Evolutionary conservation across 805 yeast genomes (phyloP).

Genomic region (Saturnispora bothae): DNA sequence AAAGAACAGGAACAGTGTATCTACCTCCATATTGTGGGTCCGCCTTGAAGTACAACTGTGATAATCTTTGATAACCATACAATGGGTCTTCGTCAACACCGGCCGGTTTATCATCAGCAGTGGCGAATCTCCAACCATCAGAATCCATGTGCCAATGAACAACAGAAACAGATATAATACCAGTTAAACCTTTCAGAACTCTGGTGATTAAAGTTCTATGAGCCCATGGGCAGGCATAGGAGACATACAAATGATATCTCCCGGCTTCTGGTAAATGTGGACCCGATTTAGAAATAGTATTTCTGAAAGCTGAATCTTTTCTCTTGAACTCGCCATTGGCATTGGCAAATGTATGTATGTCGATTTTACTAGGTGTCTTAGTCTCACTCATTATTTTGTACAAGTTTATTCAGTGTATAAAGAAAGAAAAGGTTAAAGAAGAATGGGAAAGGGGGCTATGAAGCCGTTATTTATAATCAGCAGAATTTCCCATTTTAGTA

Average conservation of each 20-base stretch:
- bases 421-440: not conserved
- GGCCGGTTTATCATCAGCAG: slow-evolving; percentile 33
- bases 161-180: slow-evolving; percentile 55
- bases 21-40: slow-evolving; percentile 71
- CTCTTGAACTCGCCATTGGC: slow-evolving; percentile 48
- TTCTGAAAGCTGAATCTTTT: slow-evolving; percentile 44
- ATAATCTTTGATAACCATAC: slow-evolving; percentile 47
- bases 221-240: slow-evolving; percentile 95
- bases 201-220: slow-evolving; percentile 73
- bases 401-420: not conserved
- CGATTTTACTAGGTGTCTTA: slow-evolving; percentile 1
- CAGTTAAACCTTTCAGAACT: slow-evolving; percentile 59
- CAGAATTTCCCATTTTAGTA: not conserved
- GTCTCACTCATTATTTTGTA: not conserved
- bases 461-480: not conserved
- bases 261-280: slow-evolving; percentile 65
- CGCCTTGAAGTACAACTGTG: slow-evolving; percentile 66
- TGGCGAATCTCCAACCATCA: slow-evolving; percentile 80
- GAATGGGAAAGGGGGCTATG: not conserved
- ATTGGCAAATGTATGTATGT: slow-evolving; percentile 35
- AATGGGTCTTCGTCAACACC: slow-evolving; percentile 48
- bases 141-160: slow-evolving; percentile 88
- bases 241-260: slow-evolving; percentile 81
- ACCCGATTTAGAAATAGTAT: slow-evolving; percentile 45
- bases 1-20: slow-evolving; percentile 85